Conservation (phyloP, 2,329 filamentous ascomycete species). For the Fragosphaeria purpurea region DNA sequence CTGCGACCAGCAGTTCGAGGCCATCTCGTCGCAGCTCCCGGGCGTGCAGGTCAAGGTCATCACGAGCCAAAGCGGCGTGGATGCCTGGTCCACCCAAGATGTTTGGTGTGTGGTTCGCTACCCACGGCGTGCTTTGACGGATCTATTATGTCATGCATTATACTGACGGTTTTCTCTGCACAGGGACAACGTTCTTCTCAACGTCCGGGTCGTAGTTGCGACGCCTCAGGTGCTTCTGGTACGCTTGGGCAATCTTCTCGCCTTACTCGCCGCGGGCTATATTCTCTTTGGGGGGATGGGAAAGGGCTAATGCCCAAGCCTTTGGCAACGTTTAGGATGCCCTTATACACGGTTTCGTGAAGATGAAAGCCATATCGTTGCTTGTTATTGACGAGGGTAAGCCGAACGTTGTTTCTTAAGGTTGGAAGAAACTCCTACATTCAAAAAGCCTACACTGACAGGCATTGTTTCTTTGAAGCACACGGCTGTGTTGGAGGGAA, state of each 20-base stretch:
- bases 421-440: too few relatives aligned
- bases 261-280: not conserved
- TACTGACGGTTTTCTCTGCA: constrained; percentile 7
- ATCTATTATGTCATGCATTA: constrained; percentile 22
- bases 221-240: constrained; percentile 60
- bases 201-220: constrained; percentile 63
- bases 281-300: not conserved
- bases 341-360: constrained; percentile 63
- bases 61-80: constrained; percentile 57
- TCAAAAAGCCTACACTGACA: not conserved
- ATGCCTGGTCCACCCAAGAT: constrained; percentile 58
- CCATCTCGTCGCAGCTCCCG: constrained; percentile 50
- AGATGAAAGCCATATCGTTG: constrained; percentile 51
- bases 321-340: constrained; percentile 42
- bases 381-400: constrained; percentile 77
- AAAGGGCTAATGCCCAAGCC: too few relatives aligned
- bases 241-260: not conserved
- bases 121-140: too few relatives aligned
- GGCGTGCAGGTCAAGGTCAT: constrained; percentile 51
- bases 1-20: constrained; percentile 54
- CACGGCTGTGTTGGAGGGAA: constrained; percentile 62
- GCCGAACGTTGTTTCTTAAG: constrained; percentile 6
- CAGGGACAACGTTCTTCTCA: constrained; percentile 53
- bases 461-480: constrained; percentile 33
- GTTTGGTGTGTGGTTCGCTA: constrained; percentile 40